Base-by-base conservation (phyloP, 2,329 filamentous ascomycete genomes). In the Orbilia blumenaviensis region DNA sequence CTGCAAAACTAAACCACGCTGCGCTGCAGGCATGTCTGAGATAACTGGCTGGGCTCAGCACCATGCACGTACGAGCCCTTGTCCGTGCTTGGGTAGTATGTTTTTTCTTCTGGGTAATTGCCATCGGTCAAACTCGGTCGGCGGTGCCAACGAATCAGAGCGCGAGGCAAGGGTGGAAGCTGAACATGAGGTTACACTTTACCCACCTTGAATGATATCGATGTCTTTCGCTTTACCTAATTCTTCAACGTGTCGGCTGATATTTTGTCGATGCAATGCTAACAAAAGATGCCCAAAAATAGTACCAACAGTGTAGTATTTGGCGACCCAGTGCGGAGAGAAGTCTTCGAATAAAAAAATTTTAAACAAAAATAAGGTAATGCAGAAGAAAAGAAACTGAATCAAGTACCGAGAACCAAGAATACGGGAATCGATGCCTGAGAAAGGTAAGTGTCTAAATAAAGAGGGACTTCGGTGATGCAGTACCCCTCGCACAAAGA, bases 111-210 rank as follows among this genome's bases (percentile, higher is more conserved):
- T 36, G 46, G 27, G 46, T 41, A 58, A 63, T 63, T 41, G 18
- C 18, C 56, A 50, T 32, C 34, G 50, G 54, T 18, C 52, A 42
- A 64, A 62, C 58, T 69, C 36, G 16, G 36, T 56, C 36, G 48
- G 16, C 25, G n/a, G 36, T n/a, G 18, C 38, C 66, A 54, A 34
- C 72, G 58, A 76, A 76, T 76, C 72, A 76, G 48, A 62, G 32
- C 34, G 14, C 18, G 58, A 32, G 50, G 48, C 72, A 64, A 76
- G 48, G 46, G 63, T 58, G 3, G 25, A 14, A 58, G 29, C 29
- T 52, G 58, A 42, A 68, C 27, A 62, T 66, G 41, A 66, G 72
- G 72, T 76, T 76, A 64, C 72, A 76, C 56, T 69, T 54, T 29
- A 69, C 72, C 36, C 66, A 76, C 72, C 72, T 76, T 75, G 60